These are phyloP conservation scores for Scheffersomyces stambukii DNA, from an alignment of 1,139 yeast genomes.

Conservation along the genomic window DNA sequence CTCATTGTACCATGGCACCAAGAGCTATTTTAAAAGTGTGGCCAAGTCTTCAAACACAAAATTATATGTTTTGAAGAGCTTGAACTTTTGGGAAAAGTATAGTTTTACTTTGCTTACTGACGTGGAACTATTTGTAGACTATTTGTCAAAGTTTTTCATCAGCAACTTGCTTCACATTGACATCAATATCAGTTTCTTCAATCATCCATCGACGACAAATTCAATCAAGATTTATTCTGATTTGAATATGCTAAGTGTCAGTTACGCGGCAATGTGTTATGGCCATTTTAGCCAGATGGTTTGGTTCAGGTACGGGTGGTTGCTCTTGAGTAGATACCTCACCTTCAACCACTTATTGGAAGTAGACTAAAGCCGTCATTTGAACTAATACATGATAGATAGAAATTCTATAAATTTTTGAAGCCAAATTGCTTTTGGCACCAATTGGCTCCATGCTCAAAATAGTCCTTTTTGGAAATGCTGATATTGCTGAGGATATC, in stretches of 20 bases:
- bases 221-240: constrained; percentile 46
- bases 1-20: constrained; percentile 57
- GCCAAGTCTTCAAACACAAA: constrained; percentile 13
- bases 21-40: constrained; percentile 20
- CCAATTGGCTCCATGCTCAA: constrained; percentile 84
- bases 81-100: constrained; percentile 49
- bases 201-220: constrained; percentile 15
- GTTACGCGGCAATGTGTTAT: constrained; percentile 71
- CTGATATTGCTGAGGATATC: constrained; percentile 52
- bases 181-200: constrained; percentile 40
- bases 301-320: constrained; percentile 94
- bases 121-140: constrained; percentile 37
- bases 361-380: constrained; percentile 5
- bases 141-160: constrained; percentile 28
- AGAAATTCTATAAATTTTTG: constrained; percentile 26
- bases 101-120: constrained; percentile 47
- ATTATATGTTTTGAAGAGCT: constrained; percentile 40
- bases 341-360: constrained; percentile 63
- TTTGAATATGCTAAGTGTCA: constrained; percentile 54
- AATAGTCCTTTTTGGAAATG: constrained; percentile 73
- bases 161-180: constrained; percentile 32
- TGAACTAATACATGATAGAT: constrained; percentile 1
- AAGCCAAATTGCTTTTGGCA: constrained; percentile 73
- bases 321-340: constrained; percentile 69
- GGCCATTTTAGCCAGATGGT: constrained; percentile 91